phyloP scores from a whole-genome alignment of 306 rosid genomes.

The Elaeagnus macrophylla region DNA sequence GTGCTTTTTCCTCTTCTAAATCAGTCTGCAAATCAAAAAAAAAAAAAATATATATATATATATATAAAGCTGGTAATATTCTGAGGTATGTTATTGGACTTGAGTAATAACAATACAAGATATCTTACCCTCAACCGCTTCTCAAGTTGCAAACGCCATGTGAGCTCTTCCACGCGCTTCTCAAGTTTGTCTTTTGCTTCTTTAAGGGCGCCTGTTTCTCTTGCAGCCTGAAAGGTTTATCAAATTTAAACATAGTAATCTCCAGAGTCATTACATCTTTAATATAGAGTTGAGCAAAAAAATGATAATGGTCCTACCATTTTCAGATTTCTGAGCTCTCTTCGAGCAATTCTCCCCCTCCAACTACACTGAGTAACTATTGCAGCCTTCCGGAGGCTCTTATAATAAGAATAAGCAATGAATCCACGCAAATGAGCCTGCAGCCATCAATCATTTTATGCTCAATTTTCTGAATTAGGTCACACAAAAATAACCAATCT shows the following conservation, averaged over 20 bases:
- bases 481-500: too few relatives aligned
- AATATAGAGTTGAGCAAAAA: slow-evolving; percentile 18
- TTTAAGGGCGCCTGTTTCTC: slow-evolving; percentile 98
- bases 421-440: slow-evolving; percentile 77
- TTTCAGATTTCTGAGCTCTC: slow-evolving; percentile 87
- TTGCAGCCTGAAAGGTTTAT: slow-evolving; percentile 61
- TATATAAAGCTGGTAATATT: slow-evolving; percentile 10
- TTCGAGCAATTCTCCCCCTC: slow-evolving; percentile 91
- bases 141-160: slow-evolving; percentile 98
- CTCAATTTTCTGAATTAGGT: too few relatives aligned
- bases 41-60: slow-evolving; percentile 9
- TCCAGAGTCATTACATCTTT: slow-evolving; percentile 10
- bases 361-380: slow-evolving; percentile 88
- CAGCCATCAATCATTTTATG: slow-evolving; percentile 12
- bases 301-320: slow-evolving; percentile 45
- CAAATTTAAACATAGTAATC: slow-evolving; percentile 12
- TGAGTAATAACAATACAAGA: slow-evolving; percentile 17
- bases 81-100: slow-evolving; percentile 6
- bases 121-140: slow-evolving; percentile 80
- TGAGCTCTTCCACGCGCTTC: slow-evolving; percentile 99
- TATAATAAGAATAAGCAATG: slow-evolving; percentile 66
- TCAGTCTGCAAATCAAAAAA: slow-evolving; percentile 57
- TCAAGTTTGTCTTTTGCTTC: slow-evolving; percentile 98
- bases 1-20: slow-evolving; percentile 92
- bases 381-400: slow-evolving; percentile 71